Evolutionary conservation across 2,329 filamentous ascomycete species (phyloP), one percentile per base, ranked within the genome.

Genomic region (Fusarium sp.): DNA sequence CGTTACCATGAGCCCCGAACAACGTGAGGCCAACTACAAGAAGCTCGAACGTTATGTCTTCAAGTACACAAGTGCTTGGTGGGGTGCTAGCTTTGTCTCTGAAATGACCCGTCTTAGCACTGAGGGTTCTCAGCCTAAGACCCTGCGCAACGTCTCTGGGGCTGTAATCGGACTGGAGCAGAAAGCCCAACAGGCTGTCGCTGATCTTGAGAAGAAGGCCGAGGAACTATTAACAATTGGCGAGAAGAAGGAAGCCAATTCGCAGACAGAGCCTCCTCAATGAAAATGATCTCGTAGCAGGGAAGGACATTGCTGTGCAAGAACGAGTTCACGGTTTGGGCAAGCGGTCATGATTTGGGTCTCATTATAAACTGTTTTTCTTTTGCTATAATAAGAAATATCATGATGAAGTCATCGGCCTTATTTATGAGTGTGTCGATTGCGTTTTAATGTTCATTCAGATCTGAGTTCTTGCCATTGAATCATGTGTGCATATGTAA

Each of bases 11-110:
- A 92, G 92, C 60, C 91, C 95, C 24, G 95, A 98, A 83, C 93
- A 96, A 84, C 91, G 95, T 60, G 91, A 92, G 69, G 87, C 92
- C 65, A 98, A 98, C 83, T 98, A 94, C 85, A 90, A 92, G 81
- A 98, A 98, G 83, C 87, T 99, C 67, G 93, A 96, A 81, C 94
- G 94, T 84, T 98, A 98, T 80, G 94, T 98, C 68, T 96, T 95
- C 84, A 98, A 98, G 85, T 98, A 98, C 84, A 99, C 96, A 4
- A 97, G 94, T 81, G 93, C 95, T 15, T 98, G 96, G 92, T 98
- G 96, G 96, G 96, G 96, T 33, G 90, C 95, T 81, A 95, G 93
- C 75, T 98, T 98, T 81, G 95, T 98, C 57, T 90, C 90, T 18
- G 96, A 98, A 83, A 88, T 98, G 82, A 88, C 84, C n/a, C 85